These are phyloP conservation scores for Sordariomycetes sp. DNA, from an alignment of 2,329 filamentous ascomycete species.

Conservation along the genomic window DNA sequence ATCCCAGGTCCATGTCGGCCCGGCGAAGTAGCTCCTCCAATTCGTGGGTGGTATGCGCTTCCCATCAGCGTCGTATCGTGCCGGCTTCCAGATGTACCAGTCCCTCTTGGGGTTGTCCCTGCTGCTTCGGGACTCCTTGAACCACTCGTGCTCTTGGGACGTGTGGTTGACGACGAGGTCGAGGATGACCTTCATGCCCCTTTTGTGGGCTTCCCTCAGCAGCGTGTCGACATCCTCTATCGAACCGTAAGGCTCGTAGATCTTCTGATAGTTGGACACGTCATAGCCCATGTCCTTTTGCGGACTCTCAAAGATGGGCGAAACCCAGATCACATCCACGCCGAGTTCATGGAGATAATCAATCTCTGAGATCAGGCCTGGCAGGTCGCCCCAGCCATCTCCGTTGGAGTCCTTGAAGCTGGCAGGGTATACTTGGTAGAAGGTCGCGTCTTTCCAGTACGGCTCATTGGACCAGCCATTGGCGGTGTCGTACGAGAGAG, in stretches of 20 bases:
- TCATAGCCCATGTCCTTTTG: constrained; percentile 66
- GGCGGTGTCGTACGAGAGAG: constrained; percentile 18
- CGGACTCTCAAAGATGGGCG: constrained; percentile 43
- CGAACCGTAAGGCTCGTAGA: constrained; percentile 58
- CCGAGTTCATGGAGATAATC: constrained; percentile 56
- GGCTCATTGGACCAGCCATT: constrained; percentile 15
- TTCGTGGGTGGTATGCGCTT: constrained; percentile 51
- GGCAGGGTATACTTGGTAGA: constrained; percentile 48
- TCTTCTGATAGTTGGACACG: constrained; percentile 58
- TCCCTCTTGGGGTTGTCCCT: constrained; percentile 43
- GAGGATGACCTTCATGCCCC: constrained; percentile 59
- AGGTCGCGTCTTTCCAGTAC: constrained; percentile 37
- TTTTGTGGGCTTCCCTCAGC: constrained; percentile 47
- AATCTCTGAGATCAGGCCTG: constrained; percentile 54
- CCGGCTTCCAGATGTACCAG: constrained; percentile 58
- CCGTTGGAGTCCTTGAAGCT: constrained; percentile 48
- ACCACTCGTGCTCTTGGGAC: constrained; percentile 44
- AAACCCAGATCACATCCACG: constrained; percentile 52
- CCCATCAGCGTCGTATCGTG: constrained; percentile 42
- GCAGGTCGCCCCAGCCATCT: constrained; percentile 58
- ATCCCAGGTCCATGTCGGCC: constrained; percentile 44
- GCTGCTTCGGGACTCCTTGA: constrained; percentile 41
- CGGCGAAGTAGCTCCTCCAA: constrained; percentile 36
- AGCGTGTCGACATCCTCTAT: constrained; percentile 56
- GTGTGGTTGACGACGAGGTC: constrained; percentile 71